These are phyloP conservation scores for Euphrasia confusa DNA, from an alignment of 257 asterid genomes.

Conservation along the genomic window DNA sequence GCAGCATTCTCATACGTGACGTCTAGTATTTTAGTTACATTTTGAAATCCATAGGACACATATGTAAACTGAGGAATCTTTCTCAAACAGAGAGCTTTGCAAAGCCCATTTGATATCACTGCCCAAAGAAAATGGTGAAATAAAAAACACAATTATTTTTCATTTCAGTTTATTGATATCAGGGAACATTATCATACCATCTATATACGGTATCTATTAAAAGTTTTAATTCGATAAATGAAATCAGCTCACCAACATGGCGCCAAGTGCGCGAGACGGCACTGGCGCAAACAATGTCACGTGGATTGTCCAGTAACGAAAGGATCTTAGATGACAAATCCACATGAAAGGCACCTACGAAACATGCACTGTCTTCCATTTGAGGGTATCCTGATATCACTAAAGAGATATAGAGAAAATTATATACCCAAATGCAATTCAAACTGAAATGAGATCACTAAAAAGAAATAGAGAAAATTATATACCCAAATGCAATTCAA, in stretches of 20 bases:
- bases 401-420: neutral
- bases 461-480: neutral
- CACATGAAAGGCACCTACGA: neutral
- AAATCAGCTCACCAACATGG: neutral
- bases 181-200: too few species aligned
- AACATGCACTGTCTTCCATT: neutral
- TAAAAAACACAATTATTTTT: neutral
- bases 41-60: neutral
- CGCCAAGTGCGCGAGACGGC: neutral
- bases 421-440: neutral
- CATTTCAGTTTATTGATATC: too few species aligned
- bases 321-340: neutral
- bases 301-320: neutral
- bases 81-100: neutral
- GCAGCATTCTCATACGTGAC: neutral
- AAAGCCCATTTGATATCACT: constrained; percentile 3
- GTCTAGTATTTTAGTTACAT: neutral
- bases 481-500: neutral
- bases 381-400: neutral
- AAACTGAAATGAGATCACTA: neutral
- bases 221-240: too few species aligned
- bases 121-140: neutral
- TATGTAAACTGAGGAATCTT: neutral
- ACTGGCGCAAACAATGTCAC: neutral
- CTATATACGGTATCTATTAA: too few species aligned